These are phyloP conservation scores for Starmerella stigmatis DNA, from an alignment of 805 yeast species.

Conservation along the genomic window DNA sequence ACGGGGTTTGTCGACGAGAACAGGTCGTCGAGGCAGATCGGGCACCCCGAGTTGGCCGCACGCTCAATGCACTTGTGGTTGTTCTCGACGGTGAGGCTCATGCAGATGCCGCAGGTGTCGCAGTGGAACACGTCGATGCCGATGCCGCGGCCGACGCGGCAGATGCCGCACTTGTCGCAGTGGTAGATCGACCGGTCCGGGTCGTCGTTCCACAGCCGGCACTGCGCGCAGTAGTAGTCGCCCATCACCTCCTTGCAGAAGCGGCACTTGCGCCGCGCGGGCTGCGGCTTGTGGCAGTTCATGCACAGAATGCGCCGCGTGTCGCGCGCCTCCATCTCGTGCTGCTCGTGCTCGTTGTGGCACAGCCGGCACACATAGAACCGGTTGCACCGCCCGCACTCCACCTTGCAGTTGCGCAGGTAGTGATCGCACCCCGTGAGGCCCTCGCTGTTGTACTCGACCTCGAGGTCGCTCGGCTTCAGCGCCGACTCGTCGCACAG, in stretches of 20 bases:
- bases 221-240: conserved; percentile 62
- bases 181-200: conserved; percentile 72
- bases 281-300: conserved; percentile 66
- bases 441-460: conserved; percentile 33
- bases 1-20: conserved; percentile 73
- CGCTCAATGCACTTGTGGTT: conserved; percentile 77
- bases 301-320: conserved; percentile 70
- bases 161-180: conserved; percentile 86
- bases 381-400: conserved; percentile 60
- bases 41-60: conserved; percentile 84
- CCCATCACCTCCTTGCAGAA: conserved; percentile 61
- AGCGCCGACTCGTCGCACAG: conserved; percentile 28
- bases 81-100: conserved; percentile 64
- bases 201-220: conserved; percentile 73
- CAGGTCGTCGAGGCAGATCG: conserved; percentile 84
- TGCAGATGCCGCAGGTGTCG: conserved; percentile 77
- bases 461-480: conserved; percentile 36
- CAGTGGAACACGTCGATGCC: conserved; percentile 90
- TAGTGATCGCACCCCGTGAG: conserved; percentile 75
- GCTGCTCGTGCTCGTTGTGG: conserved; percentile 57
- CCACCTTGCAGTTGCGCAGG: conserved; percentile 70
- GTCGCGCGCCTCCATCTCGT: conserved; percentile 47
- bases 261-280: conserved; percentile 57
- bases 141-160: conserved; percentile 78
- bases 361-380: conserved; percentile 82